Evolutionary conservation across 495 filamentous ascomycete species (phyloP).

Genomic region (Chaetomium tenue): DNA sequence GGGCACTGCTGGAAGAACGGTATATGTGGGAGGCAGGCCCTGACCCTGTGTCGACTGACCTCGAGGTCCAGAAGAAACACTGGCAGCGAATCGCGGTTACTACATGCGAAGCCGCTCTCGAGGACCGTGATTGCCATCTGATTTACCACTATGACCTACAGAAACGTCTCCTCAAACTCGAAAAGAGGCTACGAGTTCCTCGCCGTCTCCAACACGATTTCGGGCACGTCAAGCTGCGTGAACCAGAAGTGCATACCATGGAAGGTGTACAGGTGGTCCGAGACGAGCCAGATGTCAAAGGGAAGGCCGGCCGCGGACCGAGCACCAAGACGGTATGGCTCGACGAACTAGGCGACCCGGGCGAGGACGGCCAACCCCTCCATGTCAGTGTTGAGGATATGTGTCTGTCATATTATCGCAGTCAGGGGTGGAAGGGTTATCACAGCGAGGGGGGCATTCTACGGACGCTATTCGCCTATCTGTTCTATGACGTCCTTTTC

Average conservation of each 20-base stretch:
- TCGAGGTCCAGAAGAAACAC: constrained; percentile 64
- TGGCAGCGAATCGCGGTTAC: constrained; percentile 76
- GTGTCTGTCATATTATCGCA: constrained; percentile 83
- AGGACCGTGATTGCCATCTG: constrained; percentile 83
- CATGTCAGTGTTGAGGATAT: constrained; percentile 73
- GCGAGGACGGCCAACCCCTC: constrained; percentile 56
- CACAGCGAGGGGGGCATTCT: constrained; percentile 89
- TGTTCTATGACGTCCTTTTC: constrained; percentile 94
- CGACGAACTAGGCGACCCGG: constrained; percentile 64
- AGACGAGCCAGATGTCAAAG: constrained; percentile 42
- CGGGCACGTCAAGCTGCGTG: constrained; percentile 70
- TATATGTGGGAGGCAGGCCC: constrained; percentile 73
- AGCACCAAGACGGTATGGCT: constrained; percentile 86
- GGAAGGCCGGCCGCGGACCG: constrained; percentile 42
- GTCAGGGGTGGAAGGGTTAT: constrained; percentile 87
- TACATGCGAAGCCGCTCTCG: constrained; percentile 85
- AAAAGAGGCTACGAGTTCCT: constrained; percentile 77
- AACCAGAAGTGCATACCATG: constrained; percentile 70
- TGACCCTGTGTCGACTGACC: constrained; percentile 32
- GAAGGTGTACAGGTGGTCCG: constrained; percentile 73
- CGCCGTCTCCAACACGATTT: constrained; percentile 92
- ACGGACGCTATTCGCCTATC: constrained; percentile 83
- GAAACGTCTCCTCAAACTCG: constrained; percentile 86
- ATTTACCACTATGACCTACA: constrained; percentile 94
- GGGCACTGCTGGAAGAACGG: constrained; percentile 89